Base-by-base conservation (phyloP, 208 protist genomes). In the Jaenimonas drosophilae region DNA sequence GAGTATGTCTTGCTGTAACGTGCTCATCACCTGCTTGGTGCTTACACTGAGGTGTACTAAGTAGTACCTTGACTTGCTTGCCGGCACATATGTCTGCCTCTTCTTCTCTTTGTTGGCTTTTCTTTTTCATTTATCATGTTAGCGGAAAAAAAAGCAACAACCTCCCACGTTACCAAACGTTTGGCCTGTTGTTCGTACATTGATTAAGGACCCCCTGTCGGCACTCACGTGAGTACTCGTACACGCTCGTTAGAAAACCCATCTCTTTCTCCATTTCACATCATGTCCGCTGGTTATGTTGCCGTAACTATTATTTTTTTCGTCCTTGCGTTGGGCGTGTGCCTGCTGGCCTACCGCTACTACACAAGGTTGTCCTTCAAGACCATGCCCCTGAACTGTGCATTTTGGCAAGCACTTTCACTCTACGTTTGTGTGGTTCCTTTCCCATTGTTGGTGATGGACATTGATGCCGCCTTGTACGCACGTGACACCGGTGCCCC, bases 391-490 rank as follows among this genome's bases (percentile, higher is more conserved):
- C 23, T 83, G 20, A 33, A 57, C 16, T 87, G 74, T 41, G 54
- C 62, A 14, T 52, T 84, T n/a, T 89, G 72, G 60, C 73, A 87
- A 33, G 55, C 92, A 17, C 73, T 88, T 43, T 30, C 83, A 14
- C 28, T 87, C 31, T 95, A 81, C 62, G 70, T 84, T 54, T 77
- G 75, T 19, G 62, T 85, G 43, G 21, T 91, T 3, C 79, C 87
- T 2, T 89, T 95, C 41, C 82, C 82, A 5, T 60, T 95, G 14
- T 76, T 95, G 28, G 78, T 92, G 20, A 70, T 95, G 7, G 87
- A 95, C 47, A 69, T 95, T 11, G 74, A 81, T 46, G 60, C 79
- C 11, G 84, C 75, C 3, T 27, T 88, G n/a, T 46, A 52, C 28
- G 58, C 67, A 0, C 64, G 69, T 33, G 36, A 36, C 1, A 36